Evolutionary conservation across 176 grass and related monocot species (phyloP).

Genomic region (Triticum aestivum): DNA sequence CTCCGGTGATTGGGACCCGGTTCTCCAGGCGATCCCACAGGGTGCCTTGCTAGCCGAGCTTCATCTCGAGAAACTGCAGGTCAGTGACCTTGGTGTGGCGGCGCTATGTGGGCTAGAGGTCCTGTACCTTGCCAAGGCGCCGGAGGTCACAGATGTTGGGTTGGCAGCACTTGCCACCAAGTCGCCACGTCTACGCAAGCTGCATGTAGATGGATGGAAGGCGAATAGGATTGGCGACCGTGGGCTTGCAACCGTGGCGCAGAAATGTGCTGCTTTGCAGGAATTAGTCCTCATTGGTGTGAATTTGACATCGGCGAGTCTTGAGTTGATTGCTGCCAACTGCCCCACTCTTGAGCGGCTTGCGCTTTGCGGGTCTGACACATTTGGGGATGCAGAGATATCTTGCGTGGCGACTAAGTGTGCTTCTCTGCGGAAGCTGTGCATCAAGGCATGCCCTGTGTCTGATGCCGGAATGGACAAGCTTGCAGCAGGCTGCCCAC

Average conservation of each 20-base stretch:
- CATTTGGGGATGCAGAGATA: constrained; percentile 78
- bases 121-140: constrained; percentile 76
- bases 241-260: constrained; percentile 55
- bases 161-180: constrained; percentile 47
- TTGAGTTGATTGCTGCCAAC: constrained; percentile 68
- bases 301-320: constrained; percentile 61
- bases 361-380: constrained; percentile 76
- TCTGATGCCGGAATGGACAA: constrained; percentile 72
- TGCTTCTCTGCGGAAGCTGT: constrained; percentile 75
- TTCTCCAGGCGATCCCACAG: constrained; percentile 50
- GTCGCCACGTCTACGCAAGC: constrained; percentile 70
- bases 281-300: constrained; percentile 90
- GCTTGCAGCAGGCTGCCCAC: constrained; percentile 74
- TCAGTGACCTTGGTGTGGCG: constrained; percentile 71
- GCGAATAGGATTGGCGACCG: constrained; percentile 79
- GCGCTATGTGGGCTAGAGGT: constrained; percentile 57
- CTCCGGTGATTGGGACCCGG: constrained; percentile 75
- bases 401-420: constrained; percentile 68
- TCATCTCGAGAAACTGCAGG: constrained; percentile 96
- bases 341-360: constrained; percentile 82
- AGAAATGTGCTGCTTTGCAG: constrained; percentile 70
- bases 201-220: constrained; percentile 92
- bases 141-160: constrained; percentile 75
- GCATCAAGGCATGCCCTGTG: constrained; percentile 92
- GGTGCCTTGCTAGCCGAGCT: constrained; percentile 57